phyloP scores from a whole-genome alignment of 2,329 filamentous ascomycete species.

The Aspergillus sp. region DNA sequence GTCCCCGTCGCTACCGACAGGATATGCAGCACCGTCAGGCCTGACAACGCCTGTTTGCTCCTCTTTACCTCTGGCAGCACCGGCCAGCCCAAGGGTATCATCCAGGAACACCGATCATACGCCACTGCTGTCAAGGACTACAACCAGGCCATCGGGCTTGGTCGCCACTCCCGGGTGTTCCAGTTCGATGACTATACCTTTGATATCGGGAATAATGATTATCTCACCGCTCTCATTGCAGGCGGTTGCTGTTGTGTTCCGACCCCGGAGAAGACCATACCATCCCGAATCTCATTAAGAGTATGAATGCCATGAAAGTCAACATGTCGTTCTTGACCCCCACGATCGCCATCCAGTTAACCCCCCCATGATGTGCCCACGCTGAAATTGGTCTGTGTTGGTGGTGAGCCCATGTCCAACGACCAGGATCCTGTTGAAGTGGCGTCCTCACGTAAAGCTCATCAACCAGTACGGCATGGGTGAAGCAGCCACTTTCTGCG shows the following conservation, averaged over 20 bases:
- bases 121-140: too few species aligned
- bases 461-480: conserved; percentile 32
- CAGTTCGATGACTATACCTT: conserved; percentile 24
- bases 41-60: too few species aligned
- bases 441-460: conserved; percentile 14
- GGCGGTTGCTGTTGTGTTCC: conserved; percentile 30
- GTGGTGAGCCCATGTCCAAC: background rate
- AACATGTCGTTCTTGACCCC: background rate
- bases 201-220: conserved; percentile 30
- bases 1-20: too few species aligned
- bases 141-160: too few species aligned
- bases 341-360: background rate
- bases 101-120: too few species aligned
- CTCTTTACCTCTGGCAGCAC: too few species aligned
- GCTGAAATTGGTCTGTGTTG: background rate
- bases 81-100: too few species aligned
- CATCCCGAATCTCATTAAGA: conserved; percentile 15
- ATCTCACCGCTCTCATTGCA: conserved; percentile 19
- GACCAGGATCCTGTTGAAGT: conserved; percentile 13
- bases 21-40: too few species aligned
- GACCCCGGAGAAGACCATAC: conserved; percentile 16
- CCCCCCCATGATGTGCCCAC: background rate
- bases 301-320: background rate
- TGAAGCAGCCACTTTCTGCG: conserved; percentile 25
- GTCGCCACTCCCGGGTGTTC: too few species aligned